Base-by-base conservation (phyloP, 78 protist species). In the Chrysochromulina parva region DNA sequence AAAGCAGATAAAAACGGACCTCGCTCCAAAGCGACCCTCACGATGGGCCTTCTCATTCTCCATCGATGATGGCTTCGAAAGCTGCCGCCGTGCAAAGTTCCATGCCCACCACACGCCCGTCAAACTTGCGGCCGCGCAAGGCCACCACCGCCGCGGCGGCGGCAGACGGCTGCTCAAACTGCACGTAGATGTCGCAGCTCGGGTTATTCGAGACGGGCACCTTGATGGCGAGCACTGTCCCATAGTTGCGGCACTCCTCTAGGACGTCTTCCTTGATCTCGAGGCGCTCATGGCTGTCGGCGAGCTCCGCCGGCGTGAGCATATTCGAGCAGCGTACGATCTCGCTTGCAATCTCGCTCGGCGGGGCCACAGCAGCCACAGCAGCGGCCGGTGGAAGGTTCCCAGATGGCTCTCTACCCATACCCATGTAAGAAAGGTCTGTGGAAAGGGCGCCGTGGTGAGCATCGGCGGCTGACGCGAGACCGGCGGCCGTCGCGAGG, bases 191-290 rank as follows among this genome's bases (percentile, higher is more conserved):
- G 82, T n/a, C 2, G 55, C 82, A 74, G 14, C 14, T 2, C 24
- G 53, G 57, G 82, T 74, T 74, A 57, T 13, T 57, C 2, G 2
- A 1, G 11, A 14, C 24, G 5, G 82, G 82, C 9, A 74, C 22
- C 55, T 74, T 74, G 53, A 74, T 19, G 26, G 55, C 82, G 19
- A 14, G n/a, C 58, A 74, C 13, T 13, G 5, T 74, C 2, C 82
- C 82, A 22, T 17, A 74, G 28, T 19, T 9, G 28, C 2, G 16
- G 82, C 82, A 74, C 22, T 48, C 82, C 5, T 74, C 82, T 4
- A 19, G 38, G 22, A 74, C 82, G 82, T 74, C 82, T 57, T 74
- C 82, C 82, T 74, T 74, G 17, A 74, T 53, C 22, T 26, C 82
- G 55, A 48, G 55, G 19, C 57, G 82, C 55, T 74, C 82, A 53